A percentile compares a stretch with the other conserved stretches of the same genome.
Conservation (phyloP, 805 yeast species). For the Blastobotrys chiropterorum region DNA sequence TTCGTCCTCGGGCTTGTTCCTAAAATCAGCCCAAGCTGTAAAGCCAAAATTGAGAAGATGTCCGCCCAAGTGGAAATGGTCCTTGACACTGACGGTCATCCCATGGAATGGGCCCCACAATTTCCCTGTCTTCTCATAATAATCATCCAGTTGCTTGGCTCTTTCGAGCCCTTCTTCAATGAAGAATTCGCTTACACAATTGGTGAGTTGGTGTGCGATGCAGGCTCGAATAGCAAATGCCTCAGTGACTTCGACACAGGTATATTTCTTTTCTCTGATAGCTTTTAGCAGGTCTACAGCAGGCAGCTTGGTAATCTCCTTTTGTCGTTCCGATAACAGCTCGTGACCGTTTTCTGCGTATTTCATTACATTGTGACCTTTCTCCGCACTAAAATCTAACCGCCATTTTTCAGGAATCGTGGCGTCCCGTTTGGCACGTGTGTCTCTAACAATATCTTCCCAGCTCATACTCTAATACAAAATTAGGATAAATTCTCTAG, state of each 20-base stretch:
- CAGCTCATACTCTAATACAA: no score
- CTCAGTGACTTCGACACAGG: constrained; percentile 40
- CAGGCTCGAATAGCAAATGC: constrained; percentile 56
- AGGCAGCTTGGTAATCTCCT: constrained; percentile 22
- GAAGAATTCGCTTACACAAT: constrained; percentile 36
- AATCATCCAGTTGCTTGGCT: constrained; percentile 50
- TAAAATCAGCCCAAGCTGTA: no score
- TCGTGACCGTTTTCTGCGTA: no score
- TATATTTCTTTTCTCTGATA: constrained; percentile 30
- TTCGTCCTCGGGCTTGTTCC: no score
- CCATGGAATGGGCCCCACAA: constrained; percentile 62
- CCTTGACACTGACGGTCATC: constrained; percentile 56
- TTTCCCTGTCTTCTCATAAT: constrained; percentile 41
- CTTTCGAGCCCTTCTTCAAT: constrained; percentile 51
- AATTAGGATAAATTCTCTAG: no score
- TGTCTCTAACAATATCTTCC: no score
- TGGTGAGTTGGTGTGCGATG: constrained; percentile 49
- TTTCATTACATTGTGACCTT: no score
- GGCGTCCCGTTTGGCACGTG: no score
- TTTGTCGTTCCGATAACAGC: constrained; percentile 20
- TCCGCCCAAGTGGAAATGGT: constrained; percentile 43
- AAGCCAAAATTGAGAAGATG: constrained; percentile 42
- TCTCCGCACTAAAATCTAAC: no score
- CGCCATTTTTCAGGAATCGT: no score
- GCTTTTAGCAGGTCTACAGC: constrained; percentile 20